Base-by-base conservation (phyloP, 2,329 filamentous ascomycete species). In the Kalaharituber pfeilii region DNA sequence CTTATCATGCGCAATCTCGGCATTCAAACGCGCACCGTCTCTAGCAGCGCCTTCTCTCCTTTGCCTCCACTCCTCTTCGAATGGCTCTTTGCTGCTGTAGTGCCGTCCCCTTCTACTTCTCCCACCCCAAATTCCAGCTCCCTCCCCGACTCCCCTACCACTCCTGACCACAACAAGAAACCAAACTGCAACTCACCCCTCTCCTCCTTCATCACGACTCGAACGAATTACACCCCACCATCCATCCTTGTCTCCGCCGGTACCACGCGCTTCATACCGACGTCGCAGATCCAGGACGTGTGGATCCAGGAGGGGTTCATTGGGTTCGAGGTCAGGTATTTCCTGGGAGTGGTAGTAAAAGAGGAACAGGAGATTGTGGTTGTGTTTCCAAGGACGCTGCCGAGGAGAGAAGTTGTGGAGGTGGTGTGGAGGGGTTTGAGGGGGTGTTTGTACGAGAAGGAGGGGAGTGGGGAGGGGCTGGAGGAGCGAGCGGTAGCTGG, bases 261-360 rank as follows among this genome's bases (percentile, higher is more conserved):
- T 44, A 58, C 56, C 45, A 83, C 79, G n/a, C 72, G 80, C 50
- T 86, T 85, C 67, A 96, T 98, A 56, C 89, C 91, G 0, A 94
- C 89, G 0, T 84, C 83, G 45, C 81, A 86, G 69, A 93, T 98
- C 55, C 85, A 85, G 66, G 91, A 98, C 67, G 82, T 98, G 54
- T 79, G 95, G 53, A 84, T 98, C 51, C 87, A 95, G 67, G 91
- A 98, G 72, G 91, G 88, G 2, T 96, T 96, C 69, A 79, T 79
- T 55, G 88, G 88, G 0, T 94, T 95, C 65, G 86, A 88, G 69
- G 87, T 96, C 30, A 73, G 82, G 39, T 94, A 89, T 65, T 95
- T 94, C 65, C 71, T 98, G 7, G 79, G 86, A 3, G 84, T 96
- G 27, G 82, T 96, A 52, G 86, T 96, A 18, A 84, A 93, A 62